These are phyloP conservation scores for Sclerotinia trifoliorum DNA, from an alignment of 2,329 filamentous ascomycete genomes.

Conservation along the genomic window DNA sequence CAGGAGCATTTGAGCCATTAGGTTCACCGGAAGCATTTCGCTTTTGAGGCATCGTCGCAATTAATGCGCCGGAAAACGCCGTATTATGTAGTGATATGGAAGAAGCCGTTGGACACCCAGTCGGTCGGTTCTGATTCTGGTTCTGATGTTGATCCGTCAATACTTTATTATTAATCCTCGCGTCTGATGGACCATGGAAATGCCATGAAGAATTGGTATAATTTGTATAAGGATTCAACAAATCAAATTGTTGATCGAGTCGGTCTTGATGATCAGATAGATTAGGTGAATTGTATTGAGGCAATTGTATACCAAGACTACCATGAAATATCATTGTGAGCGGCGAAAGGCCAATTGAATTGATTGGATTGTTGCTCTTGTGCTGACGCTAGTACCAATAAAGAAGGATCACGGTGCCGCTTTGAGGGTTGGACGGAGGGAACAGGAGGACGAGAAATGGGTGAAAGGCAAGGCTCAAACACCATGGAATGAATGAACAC, in stretches of 20 bases:
- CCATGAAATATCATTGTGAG: slow-evolving; percentile 16
- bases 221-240: neutral
- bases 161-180: neutral
- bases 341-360: slow-evolving; percentile 2
- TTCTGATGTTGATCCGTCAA: slow-evolving; percentile 11
- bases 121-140: slow-evolving; percentile 20
- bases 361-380: neutral
- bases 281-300: neutral
- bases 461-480: neutral
- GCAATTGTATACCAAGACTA: neutral
- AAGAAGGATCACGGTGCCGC: neutral
- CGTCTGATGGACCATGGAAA: neutral
- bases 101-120: slow-evolving; percentile 31
- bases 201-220: neutral
- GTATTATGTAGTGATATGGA: slow-evolving; percentile 28
- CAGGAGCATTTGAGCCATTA: slow-evolving; percentile 29
- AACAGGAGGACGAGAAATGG: neutral
- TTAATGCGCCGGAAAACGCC: slow-evolving; percentile 20
- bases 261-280: neutral
- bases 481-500: too few relatives aligned
- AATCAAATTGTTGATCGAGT: slow-evolving; percentile 1
- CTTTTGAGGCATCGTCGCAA: slow-evolving; percentile 34
- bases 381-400: neutral
- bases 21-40: slow-evolving; percentile 26
- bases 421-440: too few relatives aligned